These are phyloP conservation scores for Didymella exigua DNA, from an alignment of 2,329 filamentous ascomycete genomes.

Conservation along the genomic window DNA sequence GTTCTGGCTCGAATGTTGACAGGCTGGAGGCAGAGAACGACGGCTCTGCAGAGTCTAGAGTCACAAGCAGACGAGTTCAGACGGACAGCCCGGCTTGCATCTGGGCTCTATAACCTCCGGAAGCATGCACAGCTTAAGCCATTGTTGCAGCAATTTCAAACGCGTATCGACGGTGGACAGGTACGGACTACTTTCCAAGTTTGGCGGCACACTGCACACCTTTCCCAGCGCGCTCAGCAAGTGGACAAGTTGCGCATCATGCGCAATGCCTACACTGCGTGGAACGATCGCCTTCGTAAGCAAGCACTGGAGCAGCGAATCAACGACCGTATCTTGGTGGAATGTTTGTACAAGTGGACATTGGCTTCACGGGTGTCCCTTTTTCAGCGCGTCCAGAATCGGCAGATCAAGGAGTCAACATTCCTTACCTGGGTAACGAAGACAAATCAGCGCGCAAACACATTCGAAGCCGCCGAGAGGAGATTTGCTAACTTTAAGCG, in stretches of 20 bases:
- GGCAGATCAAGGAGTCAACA: conserved; percentile 33
- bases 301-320: conserved; percentile 59
- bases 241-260: conserved; percentile 60
- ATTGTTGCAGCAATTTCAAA: conserved; percentile 52
- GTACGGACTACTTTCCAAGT: conserved; percentile 54
- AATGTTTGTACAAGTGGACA: conserved; percentile 67
- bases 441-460: conserved; percentile 33
- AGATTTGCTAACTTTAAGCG: conserved; percentile 41
- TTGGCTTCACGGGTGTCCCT: conserved; percentile 54
- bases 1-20: conserved; percentile 37
- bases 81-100: conserved; percentile 27
- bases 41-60: conserved; percentile 36
- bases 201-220: conserved; percentile 55
- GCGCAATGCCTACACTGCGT: conserved; percentile 63
- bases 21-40: conserved; percentile 29
- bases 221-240: conserved; percentile 55
- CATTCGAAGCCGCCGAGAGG: conserved; percentile 38
- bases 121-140: conserved; percentile 52
- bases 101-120: conserved; percentile 31
- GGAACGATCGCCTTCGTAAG: conserved; percentile 66
- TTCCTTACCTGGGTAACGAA: conserved; percentile 41
- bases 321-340: conserved; percentile 60
- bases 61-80: conserved; percentile 46
- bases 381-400: conserved; percentile 47
- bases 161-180: conserved; percentile 53